Percentiles rank a stretch among this genome's conserved stretches.
These are phyloP conservation scores for Rutidosis leptorrhynchoides DNA, from an alignment of 129 eudicot species.

Conservation along the genomic window DNA sequence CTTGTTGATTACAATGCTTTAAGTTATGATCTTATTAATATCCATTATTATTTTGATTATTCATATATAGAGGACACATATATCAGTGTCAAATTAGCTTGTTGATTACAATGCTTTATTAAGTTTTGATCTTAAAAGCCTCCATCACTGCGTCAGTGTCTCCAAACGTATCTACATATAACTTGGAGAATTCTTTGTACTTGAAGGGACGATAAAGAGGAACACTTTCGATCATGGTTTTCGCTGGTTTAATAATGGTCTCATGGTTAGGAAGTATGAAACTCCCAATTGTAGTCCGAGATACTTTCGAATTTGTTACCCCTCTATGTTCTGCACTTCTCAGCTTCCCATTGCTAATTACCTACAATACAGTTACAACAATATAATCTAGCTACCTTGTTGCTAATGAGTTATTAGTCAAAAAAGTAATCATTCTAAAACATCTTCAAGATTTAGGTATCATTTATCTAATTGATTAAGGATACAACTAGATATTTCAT, in stretches of 20 bases:
- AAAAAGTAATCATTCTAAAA: too few species aligned
- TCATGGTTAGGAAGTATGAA: conserved; percentile 32
- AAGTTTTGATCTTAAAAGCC: too few species aligned
- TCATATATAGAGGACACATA: too few species aligned
- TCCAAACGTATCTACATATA: conserved; percentile 21
- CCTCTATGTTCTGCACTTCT: conserved; percentile 49
- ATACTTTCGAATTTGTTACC: conserved; percentile 35
- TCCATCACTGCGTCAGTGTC: conserved; percentile 29
- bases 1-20: not conserved
- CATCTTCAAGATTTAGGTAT: too few species aligned
- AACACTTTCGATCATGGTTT: not conserved
- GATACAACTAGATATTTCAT: too few species aligned
- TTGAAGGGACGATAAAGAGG: conserved; percentile 24
- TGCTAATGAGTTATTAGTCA: not conserved
- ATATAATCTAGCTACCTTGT: not conserved
- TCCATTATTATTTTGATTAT: too few species aligned
- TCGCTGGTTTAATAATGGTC: conserved; percentile 29
- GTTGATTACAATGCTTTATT: too few species aligned
- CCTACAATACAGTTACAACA: conserved; percentile 27
- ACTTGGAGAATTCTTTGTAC: conserved; percentile 24
- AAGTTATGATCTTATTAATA: not conserved
- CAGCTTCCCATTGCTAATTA: conserved; percentile 47
- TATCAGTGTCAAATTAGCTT: too few species aligned
- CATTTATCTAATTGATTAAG: too few species aligned
- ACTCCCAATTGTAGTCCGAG: conserved; percentile 34